These are phyloP conservation scores for Gnetum montanum DNA, from an alignment of 75 land plant species.

Conservation along the genomic window DNA sequence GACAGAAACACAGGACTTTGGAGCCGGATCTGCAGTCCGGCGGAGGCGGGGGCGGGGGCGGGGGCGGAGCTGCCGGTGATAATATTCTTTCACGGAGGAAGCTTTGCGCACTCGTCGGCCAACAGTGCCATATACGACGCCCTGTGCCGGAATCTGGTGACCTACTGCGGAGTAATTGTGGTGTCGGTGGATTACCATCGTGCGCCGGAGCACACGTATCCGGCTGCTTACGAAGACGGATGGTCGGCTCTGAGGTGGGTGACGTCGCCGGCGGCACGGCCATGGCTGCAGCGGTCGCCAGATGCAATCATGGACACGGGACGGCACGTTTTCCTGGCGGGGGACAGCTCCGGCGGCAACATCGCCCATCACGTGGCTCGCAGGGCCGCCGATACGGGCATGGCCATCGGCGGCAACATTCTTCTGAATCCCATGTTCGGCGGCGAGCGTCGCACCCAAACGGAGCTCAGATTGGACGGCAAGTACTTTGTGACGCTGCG, in stretches of 20 bases:
- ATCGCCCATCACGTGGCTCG: slow-evolving; percentile 80
- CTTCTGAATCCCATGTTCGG: slow-evolving; percentile 87
- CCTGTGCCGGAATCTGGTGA: slow-evolving; percentile 65
- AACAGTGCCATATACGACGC: slow-evolving; percentile 69
- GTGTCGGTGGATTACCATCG: slow-evolving; percentile 87
- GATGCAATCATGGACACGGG: slow-evolving; percentile 19
- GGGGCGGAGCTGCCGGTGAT: slow-evolving; percentile 42
- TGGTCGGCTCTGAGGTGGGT: slow-evolving; percentile 71
- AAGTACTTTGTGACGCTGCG: slow-evolving; percentile 69
- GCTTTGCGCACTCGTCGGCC: slow-evolving; percentile 72
- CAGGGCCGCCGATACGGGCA: slow-evolving; percentile 31
- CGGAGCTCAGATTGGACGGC: slow-evolving; percentile 60
- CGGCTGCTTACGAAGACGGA: slow-evolving; percentile 79
- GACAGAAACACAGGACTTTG: slow-evolving; percentile 49
- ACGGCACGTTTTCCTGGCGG: slow-evolving; percentile 39
- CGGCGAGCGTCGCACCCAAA: slow-evolving; percentile 49
- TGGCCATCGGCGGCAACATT: slow-evolving; percentile 48
- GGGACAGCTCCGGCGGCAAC: slow-evolving; percentile 94
- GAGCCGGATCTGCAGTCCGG: slow-evolving; percentile 49
- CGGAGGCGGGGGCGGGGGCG: slow-evolving; percentile 12
- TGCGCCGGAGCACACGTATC: slow-evolving; percentile 72
- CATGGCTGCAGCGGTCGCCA: slow-evolving; percentile 43
- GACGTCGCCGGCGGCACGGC: slow-evolving; percentile 4
- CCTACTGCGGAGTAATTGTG: slow-evolving; percentile 51
- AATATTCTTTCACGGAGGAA: slow-evolving; percentile 88